phyloP scores from a whole-genome alignment of 1,284 basidiomycete genomes.

The Boletus holoroseus region DNA sequence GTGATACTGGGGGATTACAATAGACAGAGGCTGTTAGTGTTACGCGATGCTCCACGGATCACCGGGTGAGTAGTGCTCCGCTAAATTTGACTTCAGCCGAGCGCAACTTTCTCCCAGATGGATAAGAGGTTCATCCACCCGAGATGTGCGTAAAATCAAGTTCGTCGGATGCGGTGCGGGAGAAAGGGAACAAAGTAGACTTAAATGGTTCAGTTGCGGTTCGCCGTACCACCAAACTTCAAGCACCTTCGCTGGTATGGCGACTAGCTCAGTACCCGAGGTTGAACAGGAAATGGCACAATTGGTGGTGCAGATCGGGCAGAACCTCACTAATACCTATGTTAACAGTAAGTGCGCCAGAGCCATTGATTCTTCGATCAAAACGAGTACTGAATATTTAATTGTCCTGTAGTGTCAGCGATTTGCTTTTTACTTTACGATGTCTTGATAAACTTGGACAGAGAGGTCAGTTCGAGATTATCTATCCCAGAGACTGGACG shows the following conservation, averaged over 20 bases:
- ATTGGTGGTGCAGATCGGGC: background rate
- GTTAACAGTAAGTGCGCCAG: background rate
- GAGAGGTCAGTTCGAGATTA: slow-evolving; percentile 2
- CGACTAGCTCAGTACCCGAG: background rate
- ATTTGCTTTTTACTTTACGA: slow-evolving; percentile 6
- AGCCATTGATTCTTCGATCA: background rate
- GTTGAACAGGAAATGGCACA: background rate
- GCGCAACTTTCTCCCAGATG: too few relatives aligned
- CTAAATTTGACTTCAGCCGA: too few relatives aligned
- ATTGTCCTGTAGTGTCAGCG: background rate
- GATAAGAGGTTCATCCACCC: too few relatives aligned
- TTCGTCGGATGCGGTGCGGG: too few relatives aligned
- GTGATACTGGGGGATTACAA: too few relatives aligned
- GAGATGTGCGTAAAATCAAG: too few relatives aligned
- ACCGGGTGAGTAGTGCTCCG: too few relatives aligned
- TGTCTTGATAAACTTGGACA: slow-evolving; percentile 8
- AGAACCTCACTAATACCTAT: slow-evolving; percentile 5
- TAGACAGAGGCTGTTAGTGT: too few relatives aligned
- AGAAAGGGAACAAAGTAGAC: too few relatives aligned
- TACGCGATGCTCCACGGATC: too few relatives aligned
- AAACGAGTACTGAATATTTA: background rate
- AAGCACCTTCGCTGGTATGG: background rate
- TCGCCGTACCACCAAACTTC: background rate
- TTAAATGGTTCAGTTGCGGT: background rate
- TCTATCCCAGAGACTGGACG: background rate